A percentile compares a stretch with the other conserved stretches of the same genome.
Evolutionary conservation across 2,329 filamentous ascomycete species (phyloP).

Genomic region (Trematosphaeria pertusa): DNA sequence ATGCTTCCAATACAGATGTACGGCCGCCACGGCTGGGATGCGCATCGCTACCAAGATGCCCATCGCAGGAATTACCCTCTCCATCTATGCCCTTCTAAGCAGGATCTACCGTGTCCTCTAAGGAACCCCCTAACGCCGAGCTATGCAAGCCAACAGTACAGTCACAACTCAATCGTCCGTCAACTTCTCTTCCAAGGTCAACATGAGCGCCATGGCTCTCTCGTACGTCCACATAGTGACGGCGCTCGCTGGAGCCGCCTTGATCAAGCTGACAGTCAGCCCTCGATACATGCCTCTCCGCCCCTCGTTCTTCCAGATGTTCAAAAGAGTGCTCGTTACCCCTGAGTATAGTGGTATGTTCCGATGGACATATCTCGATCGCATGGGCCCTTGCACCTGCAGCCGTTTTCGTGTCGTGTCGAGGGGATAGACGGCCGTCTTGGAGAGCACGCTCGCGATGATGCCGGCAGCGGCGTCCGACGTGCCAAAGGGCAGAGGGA

Average conservation of each 20-base stretch:
- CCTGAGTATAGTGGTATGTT: conserved; percentile 85
- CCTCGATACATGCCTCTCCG: conserved; percentile 84
- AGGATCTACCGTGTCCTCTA: too few relatives aligned
- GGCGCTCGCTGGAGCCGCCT: conserved; percentile 91
- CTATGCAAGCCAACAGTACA: conserved; percentile 8
- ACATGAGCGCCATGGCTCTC: conserved; percentile 69
- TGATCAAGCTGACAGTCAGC: conserved; percentile 85
- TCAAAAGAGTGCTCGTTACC: conserved; percentile 69
- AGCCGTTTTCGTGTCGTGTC: conserved; percentile 92
- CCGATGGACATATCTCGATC: conserved; percentile 77
- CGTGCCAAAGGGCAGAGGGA: conserved; percentile 71
- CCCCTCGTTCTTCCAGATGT: conserved; percentile 77
- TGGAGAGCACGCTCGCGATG: conserved; percentile 78
- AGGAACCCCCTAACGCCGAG: not conserved
- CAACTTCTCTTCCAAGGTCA: conserved; percentile 33
- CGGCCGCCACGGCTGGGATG: not conserved
- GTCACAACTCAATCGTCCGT: conserved; percentile 5
- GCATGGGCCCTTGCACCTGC: conserved; percentile 92
- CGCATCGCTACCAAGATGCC: not conserved
- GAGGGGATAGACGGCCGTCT: conserved; percentile 90
- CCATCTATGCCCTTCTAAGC: too few relatives aligned
- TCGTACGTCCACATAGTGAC: conserved; percentile 97
- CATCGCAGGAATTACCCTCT: not conserved
- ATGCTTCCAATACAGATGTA: conserved; percentile 7
- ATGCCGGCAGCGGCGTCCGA: conserved; percentile 86